These are phyloP conservation scores for Plasmopara muralis DNA, from an alignment of 352 stramenopile species.

Conservation along the genomic window DNA sequence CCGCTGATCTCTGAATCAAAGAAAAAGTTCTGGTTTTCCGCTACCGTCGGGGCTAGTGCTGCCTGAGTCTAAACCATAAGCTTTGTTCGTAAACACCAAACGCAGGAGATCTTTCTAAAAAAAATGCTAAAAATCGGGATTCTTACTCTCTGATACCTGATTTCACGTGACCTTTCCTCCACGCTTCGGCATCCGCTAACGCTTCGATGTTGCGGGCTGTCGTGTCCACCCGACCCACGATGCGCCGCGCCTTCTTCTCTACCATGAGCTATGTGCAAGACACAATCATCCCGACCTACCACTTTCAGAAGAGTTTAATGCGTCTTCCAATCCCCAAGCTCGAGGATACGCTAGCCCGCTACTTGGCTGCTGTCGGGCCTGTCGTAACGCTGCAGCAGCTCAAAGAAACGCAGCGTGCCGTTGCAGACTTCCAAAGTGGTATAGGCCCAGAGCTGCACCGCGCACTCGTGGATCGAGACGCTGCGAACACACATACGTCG, in stretches of 20 bases:
- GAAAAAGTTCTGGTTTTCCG: too few relatives aligned
- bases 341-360: slow-evolving; percentile 74
- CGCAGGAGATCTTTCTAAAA: too few relatives aligned
- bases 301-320: slow-evolving; percentile 83
- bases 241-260: slow-evolving; percentile 25
- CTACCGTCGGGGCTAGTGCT: too few relatives aligned
- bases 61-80: too few relatives aligned
- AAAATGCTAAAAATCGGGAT: too few relatives aligned
- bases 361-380: slow-evolving; percentile 69
- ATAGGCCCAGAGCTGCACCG: slow-evolving; percentile 62
- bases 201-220: slow-evolving; percentile 3
- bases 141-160: too few relatives aligned
- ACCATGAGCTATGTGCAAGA: slow-evolving; percentile 65
- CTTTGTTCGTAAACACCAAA: too few relatives aligned
- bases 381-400: slow-evolving; percentile 57
- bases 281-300: slow-evolving; percentile 81
- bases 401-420: slow-evolving; percentile 43
- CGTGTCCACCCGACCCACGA: background rate
- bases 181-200: too few relatives aligned
- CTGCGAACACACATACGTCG: slow-evolving; percentile 77
- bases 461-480: slow-evolving; percentile 70
- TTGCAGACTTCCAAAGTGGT: slow-evolving; percentile 47
- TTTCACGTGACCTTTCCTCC: too few relatives aligned
- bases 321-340: slow-evolving; percentile 84
- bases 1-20: too few relatives aligned